Base-by-base conservation (phyloP, 768 basidiomycete species). In the Ramaria rubella region DNA sequence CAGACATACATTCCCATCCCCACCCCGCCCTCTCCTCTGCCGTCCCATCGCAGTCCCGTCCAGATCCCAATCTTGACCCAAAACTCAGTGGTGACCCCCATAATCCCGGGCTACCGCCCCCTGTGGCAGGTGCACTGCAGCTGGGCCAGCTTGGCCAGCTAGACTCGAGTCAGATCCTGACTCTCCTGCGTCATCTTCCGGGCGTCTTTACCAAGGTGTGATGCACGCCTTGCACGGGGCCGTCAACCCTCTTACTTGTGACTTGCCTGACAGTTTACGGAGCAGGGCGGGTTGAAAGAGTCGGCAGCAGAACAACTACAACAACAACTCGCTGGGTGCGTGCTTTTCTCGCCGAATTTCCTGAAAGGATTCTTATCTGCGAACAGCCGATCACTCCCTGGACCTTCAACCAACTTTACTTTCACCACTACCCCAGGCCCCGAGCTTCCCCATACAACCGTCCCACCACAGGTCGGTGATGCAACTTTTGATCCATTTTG, bases 371-470 rank as follows among this genome's bases (percentile, higher is more conserved):
- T 60, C 73, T 61, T n/a, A 29, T 23, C 21, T 1, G 21, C 33
- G 1, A 0, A 23, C 43, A 49, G 44, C 19, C 55, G 46, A 17
- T 45, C 55, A 24, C n/a, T 48, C 21, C 44, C 55, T 11, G 55
- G 55, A 29, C 55, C 55, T 4, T 54, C 52, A 11, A 27, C 55
- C n/a, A 51, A 51, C 33, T 48, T 56, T n/a, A 45, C 55, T 14
- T 3, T 83, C 83, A 0, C 85, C 86, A 62, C 84, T 83, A 4
- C 79, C 81, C 5, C 85, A 84, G 0, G 84, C 84, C 3, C 85
- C 84, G 4, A 80, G 78, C 56, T 72, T 84, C 1, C 81, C 83
- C 53, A 70, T 65, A 14, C 69, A 59, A 26, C 36, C 11, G 8
- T 44, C 27, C 17, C 53, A 27, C 57, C 59, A 36, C 59, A 24